Conservation (phyloP, 768 basidiomycete species). For the Tubosaeta brunneosetosa region DNA sequence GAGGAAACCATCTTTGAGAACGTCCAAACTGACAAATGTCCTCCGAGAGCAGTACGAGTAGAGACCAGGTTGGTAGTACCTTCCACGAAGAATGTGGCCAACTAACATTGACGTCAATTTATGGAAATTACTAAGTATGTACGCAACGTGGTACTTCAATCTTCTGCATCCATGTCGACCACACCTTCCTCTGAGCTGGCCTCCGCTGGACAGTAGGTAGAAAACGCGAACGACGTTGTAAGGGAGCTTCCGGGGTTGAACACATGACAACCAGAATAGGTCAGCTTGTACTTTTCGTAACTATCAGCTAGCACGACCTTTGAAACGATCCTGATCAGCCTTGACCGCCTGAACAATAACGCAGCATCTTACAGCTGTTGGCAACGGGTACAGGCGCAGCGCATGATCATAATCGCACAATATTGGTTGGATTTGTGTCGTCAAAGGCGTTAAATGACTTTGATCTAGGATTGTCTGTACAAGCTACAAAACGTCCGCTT, state of each 20-base stretch:
- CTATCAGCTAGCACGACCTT: slow-evolving; percentile 93
- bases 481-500: slow-evolving; percentile 46
- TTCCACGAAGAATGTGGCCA: slow-evolving; percentile 9
- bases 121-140: neutral
- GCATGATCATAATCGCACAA: slow-evolving; percentile 89
- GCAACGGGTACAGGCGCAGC: slow-evolving; percentile 88
- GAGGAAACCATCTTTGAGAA: slow-evolving; percentile 60
- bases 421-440: slow-evolving; percentile 79
- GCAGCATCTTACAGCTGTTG: slow-evolving; percentile 69
- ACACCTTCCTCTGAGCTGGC: slow-evolving; percentile 76
- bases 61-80: slow-evolving; percentile 5
- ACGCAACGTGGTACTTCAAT: slow-evolving; percentile 16
- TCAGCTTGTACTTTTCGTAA: slow-evolving; percentile 93
- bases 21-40: slow-evolving; percentile 22
- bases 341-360: neutral
- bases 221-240: slow-evolving; percentile 78
- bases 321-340: slow-evolving; percentile 6
- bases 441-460: slow-evolving; percentile 86
- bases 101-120: slow-evolving; percentile 20
- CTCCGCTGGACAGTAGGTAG: slow-evolving; percentile 84
- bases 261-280: slow-evolving; percentile 97
- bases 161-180: slow-evolving; percentile 38
- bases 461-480: slow-evolving; percentile 97
- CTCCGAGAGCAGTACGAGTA: slow-evolving; percentile 11
- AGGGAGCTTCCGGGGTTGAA: slow-evolving; percentile 96